A percentile compares a stretch with the other conserved stretches of the same genome.
Evolutionary conservation across 2,329 filamentous ascomycete genomes (phyloP).

Genomic region (Phaeosphaeriaceae sp.): DNA sequence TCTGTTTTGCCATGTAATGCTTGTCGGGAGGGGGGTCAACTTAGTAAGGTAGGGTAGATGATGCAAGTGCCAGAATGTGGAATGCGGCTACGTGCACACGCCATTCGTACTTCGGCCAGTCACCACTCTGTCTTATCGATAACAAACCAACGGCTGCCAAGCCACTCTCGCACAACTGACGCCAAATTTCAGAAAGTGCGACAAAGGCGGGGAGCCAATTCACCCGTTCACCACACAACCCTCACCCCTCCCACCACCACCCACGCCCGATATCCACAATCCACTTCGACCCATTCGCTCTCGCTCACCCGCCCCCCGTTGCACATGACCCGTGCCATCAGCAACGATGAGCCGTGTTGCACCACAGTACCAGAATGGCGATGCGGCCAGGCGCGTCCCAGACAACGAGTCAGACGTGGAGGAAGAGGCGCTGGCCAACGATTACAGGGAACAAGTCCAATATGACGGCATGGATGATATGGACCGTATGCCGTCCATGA

Average conservation of each 20-base stretch:
- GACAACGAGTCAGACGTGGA: slow-evolving; percentile 92
- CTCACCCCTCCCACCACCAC: slow-evolving; percentile 10
- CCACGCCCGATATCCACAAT: slow-evolving; percentile 4
- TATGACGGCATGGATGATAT: slow-evolving; percentile 87
- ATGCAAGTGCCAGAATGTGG: too few relatives aligned
- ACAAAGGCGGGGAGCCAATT: slow-evolving; percentile 20
- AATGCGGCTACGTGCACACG: too few relatives aligned
- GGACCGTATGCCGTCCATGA: slow-evolving; percentile 67
- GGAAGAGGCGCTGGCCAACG: slow-evolving; percentile 93
- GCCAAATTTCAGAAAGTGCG: slow-evolving; percentile 19
- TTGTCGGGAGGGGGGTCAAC: too few relatives aligned
- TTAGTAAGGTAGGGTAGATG: too few relatives aligned
- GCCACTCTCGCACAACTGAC: slow-evolving; percentile 19
- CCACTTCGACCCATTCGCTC: slow-evolving; percentile 12
- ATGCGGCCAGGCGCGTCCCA: slow-evolving; percentile 44
- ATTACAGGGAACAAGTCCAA: slow-evolving; percentile 93
- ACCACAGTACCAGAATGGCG: slow-evolving; percentile 50
- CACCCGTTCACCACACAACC: slow-evolving; percentile 12
- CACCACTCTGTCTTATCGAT: slow-evolving; percentile 23
- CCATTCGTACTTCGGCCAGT: too few relatives aligned
- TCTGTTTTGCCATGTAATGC: neutral
- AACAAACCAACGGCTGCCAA: slow-evolving; percentile 12
- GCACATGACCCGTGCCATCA: slow-evolving; percentile 14
- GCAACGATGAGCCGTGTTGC: slow-evolving; percentile 26
- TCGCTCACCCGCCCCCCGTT: too few relatives aligned